phyloP scores from a whole-genome alignment of 176 grass and related monocot genomes.

The Echinochloa phyllopogon region DNA sequence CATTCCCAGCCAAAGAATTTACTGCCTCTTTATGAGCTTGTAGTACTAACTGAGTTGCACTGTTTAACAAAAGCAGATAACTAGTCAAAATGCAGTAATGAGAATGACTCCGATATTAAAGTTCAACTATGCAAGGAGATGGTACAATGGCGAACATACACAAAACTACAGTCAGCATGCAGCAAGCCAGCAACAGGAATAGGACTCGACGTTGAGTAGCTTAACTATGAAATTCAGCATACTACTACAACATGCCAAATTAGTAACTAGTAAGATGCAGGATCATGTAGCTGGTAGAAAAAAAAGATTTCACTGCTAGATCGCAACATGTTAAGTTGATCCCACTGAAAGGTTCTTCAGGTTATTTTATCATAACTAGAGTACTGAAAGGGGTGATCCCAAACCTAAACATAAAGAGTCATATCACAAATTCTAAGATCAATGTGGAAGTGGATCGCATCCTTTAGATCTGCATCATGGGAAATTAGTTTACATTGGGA shows the following conservation, averaged over 20 bases:
- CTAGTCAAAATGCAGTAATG: slow-evolving; percentile 24
- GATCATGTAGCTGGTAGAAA: slow-evolving; percentile 8
- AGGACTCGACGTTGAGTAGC: slow-evolving; percentile 17
- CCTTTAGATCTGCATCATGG: neutral
- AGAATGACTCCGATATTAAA: neutral
- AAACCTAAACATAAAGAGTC: slow-evolving; percentile 12
- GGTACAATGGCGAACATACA: neutral
- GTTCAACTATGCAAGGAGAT: slow-evolving; percentile 23
- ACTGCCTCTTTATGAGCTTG: slow-evolving; percentile 94
- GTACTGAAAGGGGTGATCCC: neutral
- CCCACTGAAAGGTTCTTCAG: neutral
- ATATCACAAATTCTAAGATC: neutral
- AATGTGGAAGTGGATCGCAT: slow-evolving; percentile 14
- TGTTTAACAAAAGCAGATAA: slow-evolving; percentile 51
- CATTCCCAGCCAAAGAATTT: slow-evolving; percentile 85
- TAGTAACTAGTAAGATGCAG: slow-evolving; percentile 1
- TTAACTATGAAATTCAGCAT: neutral
- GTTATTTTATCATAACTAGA: slow-evolving; percentile 23
- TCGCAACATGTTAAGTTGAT: slow-evolving; percentile 18
- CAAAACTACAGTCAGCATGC: slow-evolving; percentile 15
- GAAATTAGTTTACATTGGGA: slow-evolving; percentile 4
- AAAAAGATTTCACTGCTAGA: neutral
- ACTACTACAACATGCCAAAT: neutral
- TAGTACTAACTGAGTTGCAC: slow-evolving; percentile 89
- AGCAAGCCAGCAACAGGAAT: slow-evolving; percentile 10